These are phyloP conservation scores for Boletus subcaerulescens DNA, from an alignment of 768 basidiomycete species.

Conservation along the genomic window DNA sequence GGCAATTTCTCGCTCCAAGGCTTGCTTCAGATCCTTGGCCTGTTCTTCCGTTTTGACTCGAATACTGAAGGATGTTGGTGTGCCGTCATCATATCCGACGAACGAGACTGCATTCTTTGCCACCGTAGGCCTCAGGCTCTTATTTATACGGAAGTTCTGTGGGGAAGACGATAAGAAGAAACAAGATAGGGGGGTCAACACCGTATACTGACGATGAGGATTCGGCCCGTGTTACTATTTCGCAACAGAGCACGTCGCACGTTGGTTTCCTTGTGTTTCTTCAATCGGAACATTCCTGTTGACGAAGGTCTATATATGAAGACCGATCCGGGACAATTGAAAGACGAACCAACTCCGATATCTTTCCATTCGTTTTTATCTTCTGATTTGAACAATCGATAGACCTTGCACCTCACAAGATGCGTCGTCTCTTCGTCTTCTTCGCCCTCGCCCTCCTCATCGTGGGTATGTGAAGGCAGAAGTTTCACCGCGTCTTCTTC, in stretches of 20 bases:
- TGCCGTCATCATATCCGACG: conserved; percentile 61
- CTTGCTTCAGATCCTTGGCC: conserved; percentile 54
- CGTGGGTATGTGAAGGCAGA: conserved; percentile 40
- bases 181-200: not conserved
- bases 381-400: conserved; percentile 52
- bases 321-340: not conserved
- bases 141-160: conserved; percentile 76
- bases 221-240: conserved; percentile 72
- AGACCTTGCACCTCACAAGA: conserved; percentile 59
- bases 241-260: conserved; percentile 63
- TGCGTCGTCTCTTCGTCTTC: conserved; percentile 72
- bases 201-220: conserved; percentile 58
- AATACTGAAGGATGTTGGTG: conserved; percentile 58
- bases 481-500: conserved; percentile 29
- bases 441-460: conserved; percentile 76
- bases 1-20: conserved; percentile 60
- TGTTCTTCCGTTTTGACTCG: conserved; percentile 58
- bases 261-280: conserved; percentile 65
- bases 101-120: conserved; percentile 57
- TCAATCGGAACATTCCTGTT: conserved; percentile 65
- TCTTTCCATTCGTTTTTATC: conserved; percentile 56
- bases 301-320: not conserved
- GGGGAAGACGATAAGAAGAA: conserved; percentile 8
- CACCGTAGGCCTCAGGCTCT: conserved; percentile 51
- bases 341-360: conserved; percentile 59